Evolutionary conservation across 768 basidiomycete species (phyloP).

Genomic region (Serpula lacrymans): DNA sequence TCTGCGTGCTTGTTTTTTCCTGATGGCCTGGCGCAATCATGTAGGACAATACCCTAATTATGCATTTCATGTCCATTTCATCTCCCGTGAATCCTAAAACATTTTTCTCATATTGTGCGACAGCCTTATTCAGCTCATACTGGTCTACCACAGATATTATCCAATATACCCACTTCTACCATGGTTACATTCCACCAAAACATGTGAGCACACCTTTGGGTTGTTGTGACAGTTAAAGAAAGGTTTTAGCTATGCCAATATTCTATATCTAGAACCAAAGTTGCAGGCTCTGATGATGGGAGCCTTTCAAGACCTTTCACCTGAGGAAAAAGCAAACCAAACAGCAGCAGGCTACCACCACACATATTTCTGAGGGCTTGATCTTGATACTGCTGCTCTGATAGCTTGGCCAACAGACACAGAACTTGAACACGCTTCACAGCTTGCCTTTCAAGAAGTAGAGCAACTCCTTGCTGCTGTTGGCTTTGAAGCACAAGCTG

Average conservation of each 20-base stretch:
- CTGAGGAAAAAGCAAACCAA: slow-evolving; percentile 11
- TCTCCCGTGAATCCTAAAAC: slow-evolving; percentile 18
- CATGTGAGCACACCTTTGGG: slow-evolving; percentile 29
- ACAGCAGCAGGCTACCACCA: slow-evolving; percentile 18
- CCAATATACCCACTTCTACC: slow-evolving; percentile 20
- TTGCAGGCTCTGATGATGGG: slow-evolving; percentile 12
- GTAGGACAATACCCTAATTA: slow-evolving; percentile 17
- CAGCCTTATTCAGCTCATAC: slow-evolving; percentile 16
- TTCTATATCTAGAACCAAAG: slow-evolving; percentile 17
- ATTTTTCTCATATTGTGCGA: slow-evolving; percentile 20
- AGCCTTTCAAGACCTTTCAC: slow-evolving; percentile 6
- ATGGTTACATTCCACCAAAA: slow-evolving; percentile 30
- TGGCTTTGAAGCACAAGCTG: slow-evolving; percentile 32
- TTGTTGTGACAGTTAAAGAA: slow-evolving; percentile 14
- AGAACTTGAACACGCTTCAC: slow-evolving; percentile 10
- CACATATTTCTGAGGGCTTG: slow-evolving; percentile 14
- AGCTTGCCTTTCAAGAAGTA: slow-evolving; percentile 19
- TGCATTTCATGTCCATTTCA: slow-evolving; percentile 13
- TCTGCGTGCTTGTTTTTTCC: slow-evolving; percentile 18
- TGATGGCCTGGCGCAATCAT: slow-evolving; percentile 19
- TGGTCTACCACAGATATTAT: slow-evolving; percentile 14
- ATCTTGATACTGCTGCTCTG: slow-evolving; percentile 11
- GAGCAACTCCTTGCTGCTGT: slow-evolving; percentile 57
- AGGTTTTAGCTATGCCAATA: slow-evolving; percentile 20
- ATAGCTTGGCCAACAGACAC: slow-evolving; percentile 12